Percentiles rank a stretch among this genome's conserved stretches.
phyloP scores from a whole-genome alignment of 2,329 filamentous ascomycete genomes.

The Microdochium paspali region DNA sequence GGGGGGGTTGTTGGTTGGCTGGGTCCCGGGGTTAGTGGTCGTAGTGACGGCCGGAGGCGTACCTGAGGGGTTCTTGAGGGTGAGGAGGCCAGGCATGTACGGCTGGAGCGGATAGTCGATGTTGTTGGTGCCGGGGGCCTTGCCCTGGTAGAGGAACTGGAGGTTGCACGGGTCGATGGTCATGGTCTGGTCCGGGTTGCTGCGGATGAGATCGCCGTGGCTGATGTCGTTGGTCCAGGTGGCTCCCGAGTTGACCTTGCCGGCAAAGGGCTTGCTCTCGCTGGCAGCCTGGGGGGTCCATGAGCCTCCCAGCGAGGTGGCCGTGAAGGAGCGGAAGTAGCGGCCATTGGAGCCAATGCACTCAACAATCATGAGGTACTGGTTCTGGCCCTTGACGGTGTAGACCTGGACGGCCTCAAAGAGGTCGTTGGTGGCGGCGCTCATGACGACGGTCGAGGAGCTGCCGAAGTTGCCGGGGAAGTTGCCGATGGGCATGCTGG shows the following conservation, averaged over 20 bases:
- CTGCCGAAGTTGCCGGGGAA: slow-evolving; percentile 54
- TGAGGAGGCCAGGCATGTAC: slow-evolving; percentile 46
- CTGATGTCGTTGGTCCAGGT: slow-evolving; percentile 60
- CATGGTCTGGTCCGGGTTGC: slow-evolving; percentile 50
- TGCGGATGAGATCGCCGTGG: slow-evolving; percentile 53
- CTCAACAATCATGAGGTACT: slow-evolving; percentile 63
- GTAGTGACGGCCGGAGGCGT: background rate
- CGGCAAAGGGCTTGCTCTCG: slow-evolving; percentile 54
- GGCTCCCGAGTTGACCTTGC: slow-evolving; percentile 55
- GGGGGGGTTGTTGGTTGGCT: background rate
- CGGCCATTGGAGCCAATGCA: slow-evolving; percentile 43
- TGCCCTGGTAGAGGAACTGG: slow-evolving; percentile 55
- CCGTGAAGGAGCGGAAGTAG: slow-evolving; percentile 60
- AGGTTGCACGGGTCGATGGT: slow-evolving; percentile 55
- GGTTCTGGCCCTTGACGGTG: slow-evolving; percentile 39
- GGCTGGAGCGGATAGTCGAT: slow-evolving; percentile 42
- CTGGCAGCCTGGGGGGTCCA: slow-evolving; percentile 49
- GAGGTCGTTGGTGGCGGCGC: slow-evolving; percentile 43
- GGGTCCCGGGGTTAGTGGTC: background rate
- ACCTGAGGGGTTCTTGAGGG: slow-evolving; percentile 18
- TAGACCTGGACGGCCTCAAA: slow-evolving; percentile 63
- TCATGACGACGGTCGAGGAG: slow-evolving; percentile 36
- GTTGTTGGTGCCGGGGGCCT: slow-evolving; percentile 23
- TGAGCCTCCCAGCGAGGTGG: slow-evolving; percentile 40
- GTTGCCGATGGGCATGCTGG: slow-evolving; percentile 51